A percentile compares a stretch with the other conserved stretches of the same genome.
Conservation (phyloP, 805 yeast genomes). For the Starmerella bombi region DNA sequence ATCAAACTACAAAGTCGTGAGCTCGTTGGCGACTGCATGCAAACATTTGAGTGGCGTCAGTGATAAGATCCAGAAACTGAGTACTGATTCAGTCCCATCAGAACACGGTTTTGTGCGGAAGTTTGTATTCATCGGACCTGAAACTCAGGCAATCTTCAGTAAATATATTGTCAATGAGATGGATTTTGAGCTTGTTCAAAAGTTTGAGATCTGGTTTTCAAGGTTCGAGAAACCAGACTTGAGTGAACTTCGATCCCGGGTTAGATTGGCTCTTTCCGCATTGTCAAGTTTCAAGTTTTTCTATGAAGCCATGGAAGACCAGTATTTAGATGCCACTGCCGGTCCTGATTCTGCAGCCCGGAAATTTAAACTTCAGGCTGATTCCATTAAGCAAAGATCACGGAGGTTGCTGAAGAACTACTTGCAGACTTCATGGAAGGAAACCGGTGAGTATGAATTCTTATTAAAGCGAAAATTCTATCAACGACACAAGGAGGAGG, state of each 20-base stretch:
- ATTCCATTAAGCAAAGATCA: background rate
- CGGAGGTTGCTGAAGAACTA: background rate
- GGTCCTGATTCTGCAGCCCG: background rate
- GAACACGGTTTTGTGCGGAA: slow-evolving; percentile 5
- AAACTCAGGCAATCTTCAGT: slow-evolving; percentile 11
- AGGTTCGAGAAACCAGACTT: slow-evolving; percentile 22
- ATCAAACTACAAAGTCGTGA: slow-evolving; percentile 19
- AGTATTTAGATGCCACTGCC: slow-evolving; percentile 1
- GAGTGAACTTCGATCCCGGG: slow-evolving; percentile 20
- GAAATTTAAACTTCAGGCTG: background rate
- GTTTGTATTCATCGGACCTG: slow-evolving; percentile 9
- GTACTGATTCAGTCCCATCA: slow-evolving; percentile 12
- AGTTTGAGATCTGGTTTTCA: slow-evolving; percentile 21
- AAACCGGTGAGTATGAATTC: slow-evolving; percentile 14
- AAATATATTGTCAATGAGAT: slow-evolving; percentile 15
- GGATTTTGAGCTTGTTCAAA: slow-evolving; percentile 15
- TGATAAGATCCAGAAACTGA: slow-evolving; percentile 1
- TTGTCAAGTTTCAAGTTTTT: slow-evolving; percentile 21
- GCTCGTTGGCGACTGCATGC: slow-evolving; percentile 15
- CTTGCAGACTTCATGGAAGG: slow-evolving; percentile 7
- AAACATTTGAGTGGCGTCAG: slow-evolving; percentile 1
- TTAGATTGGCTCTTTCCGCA: slow-evolving; percentile 18
- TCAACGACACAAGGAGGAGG: background rate
- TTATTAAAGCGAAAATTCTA: background rate
- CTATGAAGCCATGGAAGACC: slow-evolving; percentile 12